Percentiles rank a stretch among this genome's conserved stretches.
These are phyloP conservation scores for Aspergillus awamori DNA, from an alignment of 2,329 filamentous ascomycete species.

Conservation along the genomic window DNA sequence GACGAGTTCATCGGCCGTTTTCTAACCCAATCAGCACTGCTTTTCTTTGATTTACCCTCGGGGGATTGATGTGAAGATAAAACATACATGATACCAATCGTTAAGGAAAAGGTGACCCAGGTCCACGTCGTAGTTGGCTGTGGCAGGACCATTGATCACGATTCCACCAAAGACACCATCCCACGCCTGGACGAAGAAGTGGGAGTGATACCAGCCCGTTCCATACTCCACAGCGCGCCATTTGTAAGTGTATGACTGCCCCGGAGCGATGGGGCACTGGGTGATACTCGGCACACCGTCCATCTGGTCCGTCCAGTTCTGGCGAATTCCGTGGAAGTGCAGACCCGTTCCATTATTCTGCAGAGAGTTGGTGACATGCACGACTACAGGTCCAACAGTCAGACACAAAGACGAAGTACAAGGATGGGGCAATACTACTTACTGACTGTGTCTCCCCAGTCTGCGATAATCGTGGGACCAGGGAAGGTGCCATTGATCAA, in stretches of 20 bases:
- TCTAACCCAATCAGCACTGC: not conserved
- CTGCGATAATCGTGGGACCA: conserved; percentile 66
- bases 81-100: not conserved
- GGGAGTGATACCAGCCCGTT: conserved; percentile 37
- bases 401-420: not conserved
- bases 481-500: conserved; percentile 69
- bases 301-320: conserved; percentile 33
- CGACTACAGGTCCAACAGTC: conserved; percentile 35
- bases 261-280: conserved; percentile 45
- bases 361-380: conserved; percentile 60
- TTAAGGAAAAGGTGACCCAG: not conserved
- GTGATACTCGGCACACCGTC: conserved; percentile 39
- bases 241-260: conserved; percentile 39
- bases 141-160: conserved; percentile 1
- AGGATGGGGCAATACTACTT: not conserved
- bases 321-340: conserved; percentile 41
- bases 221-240: conserved; percentile 44
- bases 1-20: not conserved
- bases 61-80: too few relatives aligned
- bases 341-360: conserved; percentile 28
- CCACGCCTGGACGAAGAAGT: conserved; percentile 42
- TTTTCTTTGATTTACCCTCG: too few relatives aligned
- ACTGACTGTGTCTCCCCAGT: conserved; percentile 58
- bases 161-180: conserved; percentile 52
- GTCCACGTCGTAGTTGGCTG: not conserved